Evolutionary conservation across 1,284 basidiomycete genomes (phyloP), one percentile per base, ranked within the genome.

Genomic region (Rhodotorula sp.): DNA sequence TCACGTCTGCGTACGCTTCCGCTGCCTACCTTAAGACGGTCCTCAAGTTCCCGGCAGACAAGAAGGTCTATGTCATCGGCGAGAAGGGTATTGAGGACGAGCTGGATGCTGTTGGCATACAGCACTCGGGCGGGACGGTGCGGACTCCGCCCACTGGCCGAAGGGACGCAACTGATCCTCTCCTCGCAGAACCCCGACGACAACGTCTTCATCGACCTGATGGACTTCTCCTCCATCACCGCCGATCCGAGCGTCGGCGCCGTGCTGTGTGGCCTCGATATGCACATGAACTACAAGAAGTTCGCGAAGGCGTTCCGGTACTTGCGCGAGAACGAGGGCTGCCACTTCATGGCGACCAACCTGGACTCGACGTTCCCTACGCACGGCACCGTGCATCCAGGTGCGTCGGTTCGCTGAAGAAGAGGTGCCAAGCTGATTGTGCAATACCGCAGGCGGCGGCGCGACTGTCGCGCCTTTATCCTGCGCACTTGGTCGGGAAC

Each of bases 21-120:
- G 94, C 95, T 1, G 90, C 95, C 10, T 99, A 98, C 81, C 83
- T 99, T 37, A 94, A 93, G 10, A 87, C 90, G 55, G 90, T 97
- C 28, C 83, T 97, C 76, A 68, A 77, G 28, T 77, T 76, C 72
- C 92, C 94, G 16, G 89, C 89, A 76, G 87, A 92, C 80, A 92
- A 97, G 83, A 93, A 91, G 80, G 94, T 96, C 7, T 99, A 94
- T 81, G 93, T 99, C 16, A 89, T 99, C 66, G 96, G 96, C 13
- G 92, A 94, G 87, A 81, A 85, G 52, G 96, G 96, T 0, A 83
- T 99, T 47, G 94, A 99, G 81, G 91, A 98, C 76, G 96, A 99
- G 81, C 84, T 99, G 62, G 85, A 84, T 26, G 86, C 88, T 30
- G 93, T 95, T 77, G 94, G 92, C 11, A 86, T 98, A 67, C 79